Base-by-base conservation (phyloP, 257 asterid genomes). In the Scutellaria minor region DNA sequence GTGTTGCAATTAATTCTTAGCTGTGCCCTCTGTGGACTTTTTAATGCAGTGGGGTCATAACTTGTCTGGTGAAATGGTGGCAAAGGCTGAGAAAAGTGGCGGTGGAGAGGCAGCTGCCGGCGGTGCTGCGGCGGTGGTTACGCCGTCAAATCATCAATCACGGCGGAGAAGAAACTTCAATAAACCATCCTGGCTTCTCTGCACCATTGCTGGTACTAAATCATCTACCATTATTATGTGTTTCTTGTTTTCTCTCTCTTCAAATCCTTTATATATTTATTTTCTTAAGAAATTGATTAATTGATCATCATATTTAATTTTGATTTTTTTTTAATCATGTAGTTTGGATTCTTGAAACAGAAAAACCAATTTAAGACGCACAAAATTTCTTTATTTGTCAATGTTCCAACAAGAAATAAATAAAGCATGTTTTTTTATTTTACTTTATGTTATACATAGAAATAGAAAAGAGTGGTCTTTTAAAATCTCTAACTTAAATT, bases 161-260 rank as follows among this genome's bases (percentile, higher is more conserved):
- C 86, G 84, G 13, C 73, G 84, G 74, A 78, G 82, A 73, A 82
- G 81, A 65, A 81, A 83, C 80, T 86, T 82, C 83, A 75, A 74
- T 72, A 88, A 88, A 60, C 97, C 98, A n/a, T 92, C 98, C 1
- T 92, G 98, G 97, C 94, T 92, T 70, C 92, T 92, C 73, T 92
- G 92, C 79, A 76, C 88, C 66, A 84, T 92, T 70, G 98, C 94
- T 68, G 98, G 98, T 92, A 92, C 8, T 2, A 56, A 20, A 8
- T 35, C 51, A 35, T 5, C 47, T 27, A 8, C 50, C 14, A 3
- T 51, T 4, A 27, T 13, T 54, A 1, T 68, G 20, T 68, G n/a
- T 40, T 0, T 22, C 5, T 60, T 2, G 24, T 61, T 9, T 41
- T 7, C 14, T 7, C 42, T 31, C 5, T 45, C 35, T 45, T 68